Base-by-base conservation (phyloP, 305 asterid genomes). In the Rubia peregrina region DNA sequence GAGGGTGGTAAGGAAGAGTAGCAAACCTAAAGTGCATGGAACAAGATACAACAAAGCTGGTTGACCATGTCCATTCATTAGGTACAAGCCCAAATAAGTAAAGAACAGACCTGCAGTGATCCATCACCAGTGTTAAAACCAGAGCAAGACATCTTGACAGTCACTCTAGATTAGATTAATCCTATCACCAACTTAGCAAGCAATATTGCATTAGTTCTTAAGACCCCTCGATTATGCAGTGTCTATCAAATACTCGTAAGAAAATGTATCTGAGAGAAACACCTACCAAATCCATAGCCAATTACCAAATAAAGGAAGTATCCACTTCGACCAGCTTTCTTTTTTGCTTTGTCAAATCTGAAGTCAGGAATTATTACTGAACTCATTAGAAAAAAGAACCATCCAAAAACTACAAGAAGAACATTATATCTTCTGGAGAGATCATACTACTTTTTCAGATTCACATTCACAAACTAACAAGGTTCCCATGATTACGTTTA, bases 21-120 rank as follows among this genome's bases (percentile, higher is more conserved):
- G 41, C 78, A 69, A 83, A 93, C 98, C 97, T 62, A 93, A 77
- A 67, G 98, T 91, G 74, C 95, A 93, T 1, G 98, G 98, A 73
- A 93, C 98, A 60, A 93, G 90, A 84, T 93, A 93, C 67, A 93
- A 91, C 65, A 93, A 94, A 67, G 98, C 98, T 0, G 98, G 98
- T 76, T 93, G 97, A 67, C 98, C 98, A 38, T 91, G 92, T 49
- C 97, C 98, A 14, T 88, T 64, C 98, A 93, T 93, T 76, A 94
- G 82, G 78, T 88, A 90, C 89, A 94, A 79, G 69, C 87, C 98
- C 62, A 89, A 43, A 79, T 91, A 94, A 33, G 98, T 91, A 42
- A 85, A 80, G 61, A 81, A 9, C 63, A 94, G 86, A 53, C 98
- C 98, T 94, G 96, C 82, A 81, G 55, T 51, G 73, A 79, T 80